These are phyloP conservation scores for Saccharomycopsis sp. DNA, from an alignment of 805 yeast genomes.

Conservation along the genomic window DNA sequence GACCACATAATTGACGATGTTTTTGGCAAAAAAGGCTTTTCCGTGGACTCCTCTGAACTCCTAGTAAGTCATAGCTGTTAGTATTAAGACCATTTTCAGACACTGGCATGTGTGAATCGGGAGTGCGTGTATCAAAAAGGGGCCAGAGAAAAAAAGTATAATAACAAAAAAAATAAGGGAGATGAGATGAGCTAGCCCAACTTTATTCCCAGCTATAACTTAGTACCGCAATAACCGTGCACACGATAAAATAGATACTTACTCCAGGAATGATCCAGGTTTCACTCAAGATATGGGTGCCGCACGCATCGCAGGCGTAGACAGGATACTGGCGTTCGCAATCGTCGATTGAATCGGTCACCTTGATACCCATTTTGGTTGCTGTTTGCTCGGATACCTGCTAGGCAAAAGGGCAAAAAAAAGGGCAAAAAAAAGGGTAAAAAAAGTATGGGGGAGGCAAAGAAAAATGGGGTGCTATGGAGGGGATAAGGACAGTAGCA, in stretches of 20 bases:
- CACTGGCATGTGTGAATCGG: no score
- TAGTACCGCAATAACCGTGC: neutral
- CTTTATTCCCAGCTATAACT: neutral
- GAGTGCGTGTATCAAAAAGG: neutral
- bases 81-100: neutral
- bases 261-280: constrained; percentile 22
- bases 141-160: neutral
- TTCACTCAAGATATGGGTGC: constrained; percentile 15
- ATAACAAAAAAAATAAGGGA: neutral
- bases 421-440: neutral
- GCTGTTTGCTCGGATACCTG: neutral
- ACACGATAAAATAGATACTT: constrained; percentile 4
- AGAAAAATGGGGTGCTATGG: neutral
- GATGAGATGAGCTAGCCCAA: neutral
- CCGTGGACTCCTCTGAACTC: constrained; percentile 17
- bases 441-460: neutral
- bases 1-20: constrained; percentile 12
- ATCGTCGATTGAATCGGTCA: constrained; percentile 18
- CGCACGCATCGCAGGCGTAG: constrained; percentile 11
- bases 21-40: constrained; percentile 15
- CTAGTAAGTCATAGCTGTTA: constrained; percentile 3
- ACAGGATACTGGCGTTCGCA: constrained; percentile 6
- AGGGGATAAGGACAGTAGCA: neutral
- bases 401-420: neutral
- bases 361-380: constrained; percentile 15